A percentile compares a stretch with the other conserved stretches of the same genome.
Conservation (phyloP, 2,329 filamentous ascomycete species). For the Cylindrodendrum hubeiense region DNA sequence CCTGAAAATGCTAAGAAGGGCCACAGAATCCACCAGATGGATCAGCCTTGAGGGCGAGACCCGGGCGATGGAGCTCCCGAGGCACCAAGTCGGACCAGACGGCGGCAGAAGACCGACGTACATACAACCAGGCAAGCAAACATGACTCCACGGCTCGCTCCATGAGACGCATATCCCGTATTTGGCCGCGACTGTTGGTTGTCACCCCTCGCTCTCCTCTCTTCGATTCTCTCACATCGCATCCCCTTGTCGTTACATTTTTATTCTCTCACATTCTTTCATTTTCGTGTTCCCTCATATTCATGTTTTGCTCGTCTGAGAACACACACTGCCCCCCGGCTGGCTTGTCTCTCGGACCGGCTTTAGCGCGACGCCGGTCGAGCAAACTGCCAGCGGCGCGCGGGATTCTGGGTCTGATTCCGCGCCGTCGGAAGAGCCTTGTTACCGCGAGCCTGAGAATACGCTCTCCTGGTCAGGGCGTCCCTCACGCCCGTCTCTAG, state of each 20-base stretch:
- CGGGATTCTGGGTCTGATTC: constrained; percentile 10
- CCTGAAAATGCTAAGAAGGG: constrained; percentile 20
- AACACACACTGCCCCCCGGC: neutral
- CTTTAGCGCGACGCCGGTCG: constrained; percentile 24
- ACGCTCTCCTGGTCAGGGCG: neutral
- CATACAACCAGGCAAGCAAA: neutral
- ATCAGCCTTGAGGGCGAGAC: constrained; percentile 26
- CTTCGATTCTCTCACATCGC: neutral
- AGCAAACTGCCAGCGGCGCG: constrained; percentile 18
- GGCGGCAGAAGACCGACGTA: neutral
- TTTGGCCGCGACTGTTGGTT: neutral
- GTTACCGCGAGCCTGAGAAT: neutral
- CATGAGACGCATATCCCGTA: neutral
- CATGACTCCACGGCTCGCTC: neutral
- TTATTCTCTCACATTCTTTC: neutral
- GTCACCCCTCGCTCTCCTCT: neutral
- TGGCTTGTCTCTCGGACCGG: constrained; percentile 19
- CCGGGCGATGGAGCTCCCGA: constrained; percentile 27
- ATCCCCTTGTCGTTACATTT: neutral
- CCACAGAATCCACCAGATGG: constrained; percentile 21
- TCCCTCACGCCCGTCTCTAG: neutral
- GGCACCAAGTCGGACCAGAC: constrained; percentile 28
- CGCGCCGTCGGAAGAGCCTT: neutral
- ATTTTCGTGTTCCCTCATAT: neutral
- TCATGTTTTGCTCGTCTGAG: neutral